A percentile compares a stretch with the other conserved stretches of the same genome.
Conservation (phyloP, 1,284 basidiomycete species). For the Ceratobasidium sp. region DNA sequence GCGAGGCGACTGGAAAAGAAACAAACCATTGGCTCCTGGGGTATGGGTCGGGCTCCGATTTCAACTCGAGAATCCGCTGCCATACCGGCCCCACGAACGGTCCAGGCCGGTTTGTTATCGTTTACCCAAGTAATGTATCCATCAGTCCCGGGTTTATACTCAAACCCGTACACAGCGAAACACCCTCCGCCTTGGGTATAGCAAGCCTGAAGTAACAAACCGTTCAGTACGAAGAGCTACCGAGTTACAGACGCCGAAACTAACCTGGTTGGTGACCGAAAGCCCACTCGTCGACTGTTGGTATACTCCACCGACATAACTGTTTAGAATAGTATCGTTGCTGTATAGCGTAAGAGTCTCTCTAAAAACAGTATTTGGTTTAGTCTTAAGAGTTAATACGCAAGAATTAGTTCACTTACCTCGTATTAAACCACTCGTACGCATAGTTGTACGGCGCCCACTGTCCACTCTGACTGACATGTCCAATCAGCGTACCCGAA, state of each 20-base stretch:
- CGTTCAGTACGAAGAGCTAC: not conserved
- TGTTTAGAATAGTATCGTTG: constrained; percentile 59
- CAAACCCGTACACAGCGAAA: constrained; percentile 70
- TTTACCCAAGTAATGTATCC: constrained; percentile 87
- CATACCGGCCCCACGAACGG: constrained; percentile 75
- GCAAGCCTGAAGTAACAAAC: not conserved
- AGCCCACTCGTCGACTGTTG: constrained; percentile 75
- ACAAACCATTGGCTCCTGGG: constrained; percentile 84
- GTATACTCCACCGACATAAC: constrained; percentile 64
- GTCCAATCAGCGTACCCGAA: constrained; percentile 43
- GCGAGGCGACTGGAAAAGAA: not conserved
- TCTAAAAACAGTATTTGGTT: not conserved
- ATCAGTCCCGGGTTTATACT: constrained; percentile 66
- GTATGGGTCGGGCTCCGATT: constrained; percentile 78
- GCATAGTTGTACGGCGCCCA: constrained; percentile 47
- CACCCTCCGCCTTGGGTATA: constrained; percentile 50
- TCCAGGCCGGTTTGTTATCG: constrained; percentile 75
- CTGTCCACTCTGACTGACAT: constrained; percentile 47
- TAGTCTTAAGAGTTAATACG: not conserved
- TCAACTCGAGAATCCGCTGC: constrained; percentile 70
- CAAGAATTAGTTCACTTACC: not conserved
- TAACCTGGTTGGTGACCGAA: constrained; percentile 58
- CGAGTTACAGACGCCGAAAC: constrained; percentile 52
- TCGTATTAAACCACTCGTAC: constrained; percentile 50
- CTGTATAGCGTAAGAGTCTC: constrained; percentile 20